Conservation (phyloP, 495 filamentous ascomycete species). For the Penicillium desertorum region DNA sequence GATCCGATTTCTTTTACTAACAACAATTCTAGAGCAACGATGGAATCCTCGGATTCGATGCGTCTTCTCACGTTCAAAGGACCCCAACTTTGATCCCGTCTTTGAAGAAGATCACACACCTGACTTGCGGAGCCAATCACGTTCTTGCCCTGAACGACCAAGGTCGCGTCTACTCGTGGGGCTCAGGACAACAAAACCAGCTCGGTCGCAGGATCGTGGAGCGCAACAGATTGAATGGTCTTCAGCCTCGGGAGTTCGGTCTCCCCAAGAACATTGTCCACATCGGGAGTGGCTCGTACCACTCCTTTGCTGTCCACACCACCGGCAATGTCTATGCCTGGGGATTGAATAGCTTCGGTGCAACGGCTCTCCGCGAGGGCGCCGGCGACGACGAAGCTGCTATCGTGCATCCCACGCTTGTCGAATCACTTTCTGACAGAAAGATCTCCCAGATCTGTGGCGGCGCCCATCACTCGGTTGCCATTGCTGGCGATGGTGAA, state of each 20-base stretch:
- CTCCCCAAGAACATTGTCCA: slow-evolving; percentile 57
- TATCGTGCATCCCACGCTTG: slow-evolving; percentile 57
- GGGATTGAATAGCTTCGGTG: slow-evolving; percentile 85
- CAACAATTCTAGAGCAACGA: slow-evolving; percentile 49
- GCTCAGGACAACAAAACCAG: slow-evolving; percentile 62
- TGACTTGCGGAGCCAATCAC: slow-evolving; percentile 61
- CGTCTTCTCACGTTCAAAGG: slow-evolving; percentile 40
- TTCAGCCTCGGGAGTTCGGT: slow-evolving; percentile 69
- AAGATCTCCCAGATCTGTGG: slow-evolving; percentile 51
- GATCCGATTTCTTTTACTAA: slow-evolving; percentile 20
- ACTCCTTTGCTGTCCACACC: slow-evolving; percentile 70
- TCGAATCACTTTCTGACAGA: slow-evolving; percentile 54
- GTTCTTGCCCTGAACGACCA: slow-evolving; percentile 58
- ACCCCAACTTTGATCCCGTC: slow-evolving; percentile 50
- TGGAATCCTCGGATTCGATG: slow-evolving; percentile 57
- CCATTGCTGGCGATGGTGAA: slow-evolving; percentile 51
- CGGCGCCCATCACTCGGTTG: slow-evolving; percentile 60
- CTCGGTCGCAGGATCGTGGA: slow-evolving; percentile 63
- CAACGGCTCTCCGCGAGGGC: slow-evolving; percentile 68
- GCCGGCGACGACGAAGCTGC: slow-evolving; percentile 65
- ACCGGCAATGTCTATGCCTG: slow-evolving; percentile 74
- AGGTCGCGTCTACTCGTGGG: slow-evolving; percentile 62
- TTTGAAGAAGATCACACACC: slow-evolving; percentile 56
- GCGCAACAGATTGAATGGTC: slow-evolving; percentile 52
- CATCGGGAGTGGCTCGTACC: slow-evolving; percentile 56